These are phyloP conservation scores for Urtica urens DNA, from an alignment of 306 rosid genomes.

Conservation along the genomic window DNA sequence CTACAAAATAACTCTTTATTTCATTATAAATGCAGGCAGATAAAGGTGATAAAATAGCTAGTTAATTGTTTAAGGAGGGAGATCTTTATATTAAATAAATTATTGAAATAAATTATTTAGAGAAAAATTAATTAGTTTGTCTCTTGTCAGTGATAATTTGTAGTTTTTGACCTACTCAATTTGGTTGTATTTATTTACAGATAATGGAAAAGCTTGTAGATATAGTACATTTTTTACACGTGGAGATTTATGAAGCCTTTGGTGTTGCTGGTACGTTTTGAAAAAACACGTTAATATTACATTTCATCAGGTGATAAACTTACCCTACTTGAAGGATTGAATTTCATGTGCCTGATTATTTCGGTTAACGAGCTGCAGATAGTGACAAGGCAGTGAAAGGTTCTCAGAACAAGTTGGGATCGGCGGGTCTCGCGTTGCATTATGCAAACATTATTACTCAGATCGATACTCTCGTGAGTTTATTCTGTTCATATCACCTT, in stretches of 20 bases:
- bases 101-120: too few species aligned
- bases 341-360: background rate
- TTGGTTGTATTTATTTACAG: conserved; percentile 29
- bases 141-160: too few species aligned
- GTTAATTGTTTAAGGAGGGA: too few species aligned
- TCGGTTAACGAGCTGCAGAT: conserved; percentile 37
- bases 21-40: background rate
- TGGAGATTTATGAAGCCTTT: conserved; percentile 89
- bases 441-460: conserved; percentile 85
- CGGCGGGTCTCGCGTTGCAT: conserved; percentile 97
- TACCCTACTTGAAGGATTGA: background rate
- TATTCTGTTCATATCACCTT: background rate
- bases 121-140: too few species aligned
- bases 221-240: conserved; percentile 67
- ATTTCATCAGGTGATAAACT: background rate
- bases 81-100: too few species aligned
- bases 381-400: conserved; percentile 40
- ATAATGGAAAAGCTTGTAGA: conserved; percentile 95
- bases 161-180: background rate
- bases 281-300: conserved; percentile 12
- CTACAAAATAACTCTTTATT: background rate
- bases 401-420: conserved; percentile 58
- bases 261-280: conserved; percentile 69
- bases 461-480: conserved; percentile 87
- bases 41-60: too few species aligned